phyloP scores from a whole-genome alignment of 1,284 basidiomycete genomes.

The Ganoderma lingzhi region DNA sequence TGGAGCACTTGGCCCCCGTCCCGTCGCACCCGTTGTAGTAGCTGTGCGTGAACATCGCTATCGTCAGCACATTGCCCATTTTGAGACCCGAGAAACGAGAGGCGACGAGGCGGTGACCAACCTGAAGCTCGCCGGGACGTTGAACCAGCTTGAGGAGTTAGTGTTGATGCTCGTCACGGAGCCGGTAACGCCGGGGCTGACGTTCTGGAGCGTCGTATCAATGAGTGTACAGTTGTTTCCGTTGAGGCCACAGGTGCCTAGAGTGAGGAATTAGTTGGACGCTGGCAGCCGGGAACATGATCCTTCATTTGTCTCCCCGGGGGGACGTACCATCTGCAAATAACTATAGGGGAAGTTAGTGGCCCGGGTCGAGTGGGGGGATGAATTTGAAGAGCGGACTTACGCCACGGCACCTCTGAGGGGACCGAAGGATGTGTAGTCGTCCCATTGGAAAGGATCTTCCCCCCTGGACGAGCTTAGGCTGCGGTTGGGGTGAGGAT shows the following conservation, averaged over 20 bases:
- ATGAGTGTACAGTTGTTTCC: slow-evolving; percentile 52
- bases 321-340: slow-evolving; percentile 39
- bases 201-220: slow-evolving; percentile 53
- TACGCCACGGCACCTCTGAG: slow-evolving; percentile 45
- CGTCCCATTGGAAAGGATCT: slow-evolving; percentile 44
- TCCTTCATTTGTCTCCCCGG: not conserved
- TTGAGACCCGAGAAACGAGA: not conserved
- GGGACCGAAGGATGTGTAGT: slow-evolving; percentile 41
- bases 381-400: slow-evolving; percentile 18
- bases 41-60: not conserved
- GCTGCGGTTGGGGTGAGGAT: slow-evolving; percentile 32
- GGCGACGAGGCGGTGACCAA: not conserved
- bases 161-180: slow-evolving; percentile 53
- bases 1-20: slow-evolving; percentile 35
- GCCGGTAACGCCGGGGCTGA: slow-evolving; percentile 47
- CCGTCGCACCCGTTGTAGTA: slow-evolving; percentile 44
- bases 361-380: not conserved
- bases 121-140: slow-evolving; percentile 31
- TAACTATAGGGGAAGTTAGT: slow-evolving; percentile 31
- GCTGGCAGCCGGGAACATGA: not conserved
- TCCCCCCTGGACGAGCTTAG: slow-evolving; percentile 44
- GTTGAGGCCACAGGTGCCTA: slow-evolving; percentile 46
- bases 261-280: not conserved
- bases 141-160: slow-evolving; percentile 47
- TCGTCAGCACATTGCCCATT: not conserved